phyloP scores from a whole-genome alignment of 768 basidiomycete genomes.

The Phylloporus scabripes region DNA sequence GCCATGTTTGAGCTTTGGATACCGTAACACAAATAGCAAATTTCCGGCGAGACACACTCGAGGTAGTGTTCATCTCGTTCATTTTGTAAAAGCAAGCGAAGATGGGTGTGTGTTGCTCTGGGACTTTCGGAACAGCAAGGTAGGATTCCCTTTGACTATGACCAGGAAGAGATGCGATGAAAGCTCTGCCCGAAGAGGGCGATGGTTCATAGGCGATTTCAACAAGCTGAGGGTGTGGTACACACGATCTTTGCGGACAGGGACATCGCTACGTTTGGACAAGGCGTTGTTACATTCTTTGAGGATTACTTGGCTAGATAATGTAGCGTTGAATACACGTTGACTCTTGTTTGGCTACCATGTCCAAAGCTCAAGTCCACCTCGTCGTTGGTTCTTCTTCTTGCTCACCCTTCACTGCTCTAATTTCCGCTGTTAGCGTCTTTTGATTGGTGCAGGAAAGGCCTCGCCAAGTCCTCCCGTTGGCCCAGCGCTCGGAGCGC shows the following conservation, averaged over 20 bases:
- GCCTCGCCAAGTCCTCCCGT: conserved; percentile 95
- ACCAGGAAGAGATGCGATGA: conserved; percentile 14
- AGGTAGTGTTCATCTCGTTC: conserved; percentile 36
- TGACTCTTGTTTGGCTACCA: conserved; percentile 31
- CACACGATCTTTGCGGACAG: conserved; percentile 38
- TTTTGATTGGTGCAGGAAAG: conserved; percentile 89
- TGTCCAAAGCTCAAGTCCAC: conserved; percentile 73
- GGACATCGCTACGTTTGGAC: conserved; percentile 39
- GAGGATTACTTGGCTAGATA: conserved; percentile 28
- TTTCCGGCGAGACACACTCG: conserved; percentile 28
- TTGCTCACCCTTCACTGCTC: conserved; percentile 5
- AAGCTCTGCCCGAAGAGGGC: conserved; percentile 30
- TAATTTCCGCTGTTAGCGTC: conserved; percentile 45
- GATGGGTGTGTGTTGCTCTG: conserved; percentile 43
- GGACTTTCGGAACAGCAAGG: conserved; percentile 48
- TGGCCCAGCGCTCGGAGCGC: conserved; percentile 94
- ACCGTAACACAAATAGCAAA: conserved; percentile 25
- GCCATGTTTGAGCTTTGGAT: conserved; percentile 43
- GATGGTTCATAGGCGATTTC: conserved; percentile 30
- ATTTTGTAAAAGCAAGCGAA: conserved; percentile 43
- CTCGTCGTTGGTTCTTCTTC: conserved; percentile 55
- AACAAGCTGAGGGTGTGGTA: conserved; percentile 31
- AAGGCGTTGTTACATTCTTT: conserved; percentile 36
- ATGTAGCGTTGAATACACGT: not conserved
- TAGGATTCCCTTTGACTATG: conserved; percentile 22